phyloP scores from a whole-genome alignment of 2,329 filamentous ascomycete genomes.

The Apiospora rasikravindrae region DNA sequence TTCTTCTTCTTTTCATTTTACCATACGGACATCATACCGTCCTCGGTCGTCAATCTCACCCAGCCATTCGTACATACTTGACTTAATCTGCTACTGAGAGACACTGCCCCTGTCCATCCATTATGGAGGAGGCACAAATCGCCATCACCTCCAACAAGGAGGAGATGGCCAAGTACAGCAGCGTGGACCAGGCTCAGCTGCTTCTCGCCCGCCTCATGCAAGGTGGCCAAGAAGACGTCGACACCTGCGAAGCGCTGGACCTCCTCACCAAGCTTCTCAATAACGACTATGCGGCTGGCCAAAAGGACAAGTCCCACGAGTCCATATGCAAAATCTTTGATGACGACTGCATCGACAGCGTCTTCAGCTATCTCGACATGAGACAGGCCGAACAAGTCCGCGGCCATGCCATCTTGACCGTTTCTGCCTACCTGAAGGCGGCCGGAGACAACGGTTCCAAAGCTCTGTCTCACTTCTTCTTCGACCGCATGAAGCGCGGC shows the following conservation, averaged over 20 bases:
- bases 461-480: constrained; percentile 77
- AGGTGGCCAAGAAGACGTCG: constrained; percentile 81
- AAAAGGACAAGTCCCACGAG: constrained; percentile 46
- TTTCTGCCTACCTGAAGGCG: constrained; percentile 82
- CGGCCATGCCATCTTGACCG: constrained; percentile 81
- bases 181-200: constrained; percentile 69
- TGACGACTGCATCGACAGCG: constrained; percentile 78
- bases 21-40: not conserved
- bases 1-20: not conserved
- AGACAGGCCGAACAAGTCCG: constrained; percentile 75
- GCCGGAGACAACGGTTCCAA: constrained; percentile 73
- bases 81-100: not conserved
- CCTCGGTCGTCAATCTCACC: not conserved
- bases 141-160: constrained; percentile 33
- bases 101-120: not conserved
- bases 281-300: constrained; percentile 54
- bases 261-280: constrained; percentile 64
- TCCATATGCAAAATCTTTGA: constrained; percentile 70
- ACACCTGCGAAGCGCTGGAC: constrained; percentile 66
- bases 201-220: constrained; percentile 90
- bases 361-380: constrained; percentile 87
- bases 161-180: constrained; percentile 33
- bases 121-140: constrained; percentile 38
- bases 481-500: constrained; percentile 70
- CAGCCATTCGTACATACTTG: constrained; percentile 8